phyloP scores from a whole-genome alignment of 2,329 filamentous ascomycete genomes.

The Xylariaceae sp. region DNA sequence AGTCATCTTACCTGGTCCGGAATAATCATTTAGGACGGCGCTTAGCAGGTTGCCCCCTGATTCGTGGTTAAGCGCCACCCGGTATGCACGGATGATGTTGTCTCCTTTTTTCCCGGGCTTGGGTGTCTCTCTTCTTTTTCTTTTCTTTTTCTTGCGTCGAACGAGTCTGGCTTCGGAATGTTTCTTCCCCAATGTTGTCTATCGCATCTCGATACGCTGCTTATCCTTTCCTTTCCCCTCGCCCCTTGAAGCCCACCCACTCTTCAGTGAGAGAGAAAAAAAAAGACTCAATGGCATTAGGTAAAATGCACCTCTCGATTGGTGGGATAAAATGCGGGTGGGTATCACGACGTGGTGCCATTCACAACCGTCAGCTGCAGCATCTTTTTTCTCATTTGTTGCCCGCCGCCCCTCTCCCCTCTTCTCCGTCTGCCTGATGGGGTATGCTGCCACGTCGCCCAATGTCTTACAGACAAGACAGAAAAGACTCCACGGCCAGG shows the following conservation, averaged over 20 bases:
- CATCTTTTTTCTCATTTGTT: slow-evolving; percentile 5
- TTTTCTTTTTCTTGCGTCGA: not conserved
- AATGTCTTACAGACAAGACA: not conserved
- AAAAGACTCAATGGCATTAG: not conserved
- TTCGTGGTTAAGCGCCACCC: slow-evolving; percentile 18
- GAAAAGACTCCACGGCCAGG: not conserved
- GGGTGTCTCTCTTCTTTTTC: not conserved
- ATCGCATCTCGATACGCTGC: not conserved
- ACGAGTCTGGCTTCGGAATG: no score
- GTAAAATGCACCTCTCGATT: not conserved
- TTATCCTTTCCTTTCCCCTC: not conserved
- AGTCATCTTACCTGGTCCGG: not conserved
- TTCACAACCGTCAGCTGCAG: slow-evolving; percentile 7
- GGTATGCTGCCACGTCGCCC: slow-evolving; percentile 8
- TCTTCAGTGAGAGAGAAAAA: not conserved
- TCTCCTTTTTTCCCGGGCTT: not conserved
- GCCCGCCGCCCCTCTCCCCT: not conserved
- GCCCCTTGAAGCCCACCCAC: not conserved
- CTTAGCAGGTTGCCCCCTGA: slow-evolving; percentile 11
- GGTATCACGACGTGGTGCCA: slow-evolving; percentile 10
- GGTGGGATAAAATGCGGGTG: not conserved
- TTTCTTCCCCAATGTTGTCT: no score
- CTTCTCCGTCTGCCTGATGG: not conserved
- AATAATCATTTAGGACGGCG: slow-evolving; percentile 5
- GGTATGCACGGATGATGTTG: not conserved